These are phyloP conservation scores for Collybiopsis luxurians DNA, from an alignment of 768 basidiomycete species.

Conservation along the genomic window DNA sequence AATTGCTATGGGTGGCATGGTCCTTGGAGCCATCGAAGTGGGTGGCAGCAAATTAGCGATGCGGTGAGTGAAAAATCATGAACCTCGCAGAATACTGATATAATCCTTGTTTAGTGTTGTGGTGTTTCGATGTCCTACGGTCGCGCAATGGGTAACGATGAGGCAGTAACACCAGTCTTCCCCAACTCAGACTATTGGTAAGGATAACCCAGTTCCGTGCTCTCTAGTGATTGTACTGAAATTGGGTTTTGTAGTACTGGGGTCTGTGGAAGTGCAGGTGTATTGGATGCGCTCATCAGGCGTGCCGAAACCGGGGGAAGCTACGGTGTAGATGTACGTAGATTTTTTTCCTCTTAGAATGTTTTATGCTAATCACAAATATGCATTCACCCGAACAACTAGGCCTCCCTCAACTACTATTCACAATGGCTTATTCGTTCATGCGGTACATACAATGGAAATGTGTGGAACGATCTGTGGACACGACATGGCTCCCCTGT, in stretches of 20 bases:
- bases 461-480: conserved; percentile 21
- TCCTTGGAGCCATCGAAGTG: conserved; percentile 16
- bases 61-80: conserved; percentile 2
- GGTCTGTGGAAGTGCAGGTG: neutral
- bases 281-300: neutral
- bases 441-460: conserved; percentile 12
- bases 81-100: neutral
- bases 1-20: conserved; percentile 28
- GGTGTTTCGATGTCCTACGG: conserved; percentile 5
- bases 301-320: conserved; percentile 6
- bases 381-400: no score
- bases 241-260: neutral
- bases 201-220: conserved; percentile 11
- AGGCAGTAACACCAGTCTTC: conserved; percentile 7
- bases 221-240: no score
- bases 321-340: conserved; percentile 1
- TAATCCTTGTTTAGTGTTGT: neutral
- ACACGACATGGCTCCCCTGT: conserved; percentile 12
- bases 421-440: conserved; percentile 22
- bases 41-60: conserved; percentile 9
- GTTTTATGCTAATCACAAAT: neutral
- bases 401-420: conserved; percentile 22
- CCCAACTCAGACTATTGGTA: conserved; percentile 9
- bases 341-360: neutral
- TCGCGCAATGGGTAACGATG: conserved; percentile 1